Evolutionary conservation across 176 grass and related monocot species (phyloP).

Genomic region (Coix lacrymajobi): DNA sequence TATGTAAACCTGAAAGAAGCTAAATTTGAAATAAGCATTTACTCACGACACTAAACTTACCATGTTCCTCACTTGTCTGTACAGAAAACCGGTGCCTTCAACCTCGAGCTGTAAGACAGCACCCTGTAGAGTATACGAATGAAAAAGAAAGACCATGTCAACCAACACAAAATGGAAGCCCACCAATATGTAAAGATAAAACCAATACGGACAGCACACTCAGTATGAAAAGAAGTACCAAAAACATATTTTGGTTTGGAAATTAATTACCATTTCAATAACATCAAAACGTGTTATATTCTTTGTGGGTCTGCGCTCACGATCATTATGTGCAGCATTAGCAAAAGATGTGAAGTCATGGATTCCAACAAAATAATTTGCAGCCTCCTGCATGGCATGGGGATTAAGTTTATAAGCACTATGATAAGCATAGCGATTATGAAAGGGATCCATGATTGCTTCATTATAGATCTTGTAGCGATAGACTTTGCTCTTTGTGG

Average conservation of each 20-base stretch:
- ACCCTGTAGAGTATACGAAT: slow-evolving; percentile 42
- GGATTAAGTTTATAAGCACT: slow-evolving; percentile 77
- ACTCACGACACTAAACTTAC: slow-evolving; percentile 43
- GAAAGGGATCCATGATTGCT: slow-evolving; percentile 84
- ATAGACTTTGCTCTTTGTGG: slow-evolving; percentile 88
- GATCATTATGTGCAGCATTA: slow-evolving; percentile 69
- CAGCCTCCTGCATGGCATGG: slow-evolving; percentile 75
- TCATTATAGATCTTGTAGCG: slow-evolving; percentile 90
- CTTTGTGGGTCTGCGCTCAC: slow-evolving; percentile 59
- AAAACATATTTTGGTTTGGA: not conserved
- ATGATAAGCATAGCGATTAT: slow-evolving; percentile 60
- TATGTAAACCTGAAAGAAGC: slow-evolving; percentile 2
- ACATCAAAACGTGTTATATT: slow-evolving; percentile 77
- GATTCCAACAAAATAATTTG: slow-evolving; percentile 71
- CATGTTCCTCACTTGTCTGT: slow-evolving; percentile 99
- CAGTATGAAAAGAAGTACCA: not conserved
- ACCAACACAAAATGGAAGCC: not conserved
- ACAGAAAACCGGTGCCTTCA: slow-evolving; percentile 92
- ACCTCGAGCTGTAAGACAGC: slow-evolving; percentile 80
- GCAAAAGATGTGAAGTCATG: slow-evolving; percentile 94
- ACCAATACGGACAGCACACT: not conserved
- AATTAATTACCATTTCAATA: slow-evolving; percentile 61
- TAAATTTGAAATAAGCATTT: not conserved
- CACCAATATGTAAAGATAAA: not conserved
- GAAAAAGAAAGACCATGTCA: slow-evolving; percentile 21